Conservation (phyloP, 176 grass and related monocot species). For the Oryza rufipogon region DNA sequence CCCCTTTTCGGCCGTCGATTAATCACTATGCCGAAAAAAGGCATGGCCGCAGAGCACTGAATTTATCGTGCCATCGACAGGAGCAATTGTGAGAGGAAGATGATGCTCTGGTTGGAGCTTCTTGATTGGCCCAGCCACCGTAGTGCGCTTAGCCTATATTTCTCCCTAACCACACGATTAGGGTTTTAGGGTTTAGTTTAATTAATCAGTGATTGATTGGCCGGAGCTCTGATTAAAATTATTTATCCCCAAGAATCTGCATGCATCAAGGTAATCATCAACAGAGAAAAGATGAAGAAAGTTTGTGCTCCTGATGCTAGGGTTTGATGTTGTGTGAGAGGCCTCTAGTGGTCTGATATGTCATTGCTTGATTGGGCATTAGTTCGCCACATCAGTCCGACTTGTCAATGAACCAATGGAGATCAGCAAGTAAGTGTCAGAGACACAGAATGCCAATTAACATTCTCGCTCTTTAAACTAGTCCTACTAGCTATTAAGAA, state of each 20-base stretch:
- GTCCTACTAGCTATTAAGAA: too few relatives aligned
- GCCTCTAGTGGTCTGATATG: slow-evolving; percentile 34
- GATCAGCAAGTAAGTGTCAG: background rate
- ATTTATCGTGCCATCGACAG: too few relatives aligned
- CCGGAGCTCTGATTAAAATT: background rate
- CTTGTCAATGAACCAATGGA: slow-evolving; percentile 33
- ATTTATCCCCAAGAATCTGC: background rate
- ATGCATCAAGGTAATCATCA: background rate
- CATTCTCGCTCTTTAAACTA: too few relatives aligned
- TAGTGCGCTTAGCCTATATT: slow-evolving; percentile 25
- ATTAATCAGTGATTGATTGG: slow-evolving; percentile 2
- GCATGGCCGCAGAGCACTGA: too few relatives aligned
- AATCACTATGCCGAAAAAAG: background rate
- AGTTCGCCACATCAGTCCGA: slow-evolving; percentile 23
- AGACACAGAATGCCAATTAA: too few relatives aligned
- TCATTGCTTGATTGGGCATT: slow-evolving; percentile 40
- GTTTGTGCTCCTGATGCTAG: slow-evolving; percentile 1
- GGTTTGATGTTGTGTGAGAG: background rate
- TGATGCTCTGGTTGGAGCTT: slow-evolving; percentile 15
- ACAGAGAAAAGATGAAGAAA: background rate
- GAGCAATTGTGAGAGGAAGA: too few relatives aligned
- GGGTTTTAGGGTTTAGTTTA: background rate
- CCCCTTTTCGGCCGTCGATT: background rate
- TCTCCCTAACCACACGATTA: background rate
- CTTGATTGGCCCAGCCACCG: slow-evolving; percentile 24